phyloP scores from a whole-genome alignment of 2,329 filamentous ascomycete species.

The Trichoderma semiorbis region DNA sequence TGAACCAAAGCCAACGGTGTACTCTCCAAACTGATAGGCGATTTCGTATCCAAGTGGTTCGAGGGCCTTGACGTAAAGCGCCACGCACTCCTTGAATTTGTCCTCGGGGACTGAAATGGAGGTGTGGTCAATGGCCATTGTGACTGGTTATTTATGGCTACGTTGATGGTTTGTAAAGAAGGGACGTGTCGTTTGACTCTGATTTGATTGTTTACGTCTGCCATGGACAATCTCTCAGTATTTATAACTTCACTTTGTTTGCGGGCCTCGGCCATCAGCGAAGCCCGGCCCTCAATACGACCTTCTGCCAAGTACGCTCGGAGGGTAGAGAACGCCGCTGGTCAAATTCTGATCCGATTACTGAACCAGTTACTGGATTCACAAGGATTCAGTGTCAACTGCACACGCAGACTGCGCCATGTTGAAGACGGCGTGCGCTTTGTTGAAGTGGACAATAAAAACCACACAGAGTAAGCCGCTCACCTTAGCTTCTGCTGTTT shows the following conservation, averaged over 20 bases:
- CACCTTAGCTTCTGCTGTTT: neutral
- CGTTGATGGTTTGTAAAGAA: neutral
- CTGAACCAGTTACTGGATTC: neutral
- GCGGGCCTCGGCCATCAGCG: neutral
- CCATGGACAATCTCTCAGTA: neutral
- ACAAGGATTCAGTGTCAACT: neutral
- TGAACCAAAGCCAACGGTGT: slow-evolving; percentile 32
- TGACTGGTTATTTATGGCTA: slow-evolving; percentile 1
- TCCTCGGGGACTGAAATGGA: slow-evolving; percentile 30
- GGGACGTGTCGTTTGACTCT: neutral
- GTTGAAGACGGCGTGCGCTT: neutral
- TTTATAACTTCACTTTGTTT: neutral
- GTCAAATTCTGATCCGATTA: neutral
- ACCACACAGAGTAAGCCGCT: neutral
- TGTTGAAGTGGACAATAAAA: neutral
- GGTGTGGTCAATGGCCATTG: slow-evolving; percentile 37
- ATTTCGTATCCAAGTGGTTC: slow-evolving; percentile 36
- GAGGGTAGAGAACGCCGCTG: neutral
- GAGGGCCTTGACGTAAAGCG: slow-evolving; percentile 36
- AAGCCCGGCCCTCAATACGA: neutral
- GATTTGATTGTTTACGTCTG: neutral
- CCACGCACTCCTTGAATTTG: slow-evolving; percentile 29
- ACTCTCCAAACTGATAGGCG: slow-evolving; percentile 27
- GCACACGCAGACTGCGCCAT: neutral
- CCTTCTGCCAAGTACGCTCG: neutral